These are phyloP conservation scores for Pichia cactophila DNA, from an alignment of 1,139 yeast species.

Conservation along the genomic window DNA sequence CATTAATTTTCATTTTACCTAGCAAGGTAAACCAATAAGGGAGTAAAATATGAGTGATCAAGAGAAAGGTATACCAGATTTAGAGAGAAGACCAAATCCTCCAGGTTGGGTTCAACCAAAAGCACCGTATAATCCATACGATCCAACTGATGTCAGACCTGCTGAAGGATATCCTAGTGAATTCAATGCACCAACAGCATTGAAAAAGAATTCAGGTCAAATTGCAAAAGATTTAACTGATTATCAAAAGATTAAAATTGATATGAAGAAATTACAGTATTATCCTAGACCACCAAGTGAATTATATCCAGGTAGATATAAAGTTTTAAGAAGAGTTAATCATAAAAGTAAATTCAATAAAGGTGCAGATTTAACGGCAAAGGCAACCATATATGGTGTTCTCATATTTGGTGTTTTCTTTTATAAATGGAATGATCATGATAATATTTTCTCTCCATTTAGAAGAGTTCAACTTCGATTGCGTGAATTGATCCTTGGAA, in stretches of 20 bases:
- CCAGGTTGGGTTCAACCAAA: conserved; percentile 77
- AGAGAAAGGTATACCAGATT: conserved; percentile 9
- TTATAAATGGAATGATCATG: conserved; percentile 78
- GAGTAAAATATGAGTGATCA: background rate
- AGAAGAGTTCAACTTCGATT: conserved; percentile 52
- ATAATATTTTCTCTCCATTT: conserved; percentile 63
- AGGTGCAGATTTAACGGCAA: conserved; percentile 47
- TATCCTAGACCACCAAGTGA: conserved; percentile 75
- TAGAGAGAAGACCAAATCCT: conserved; percentile 66
- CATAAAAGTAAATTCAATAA: conserved; percentile 47
- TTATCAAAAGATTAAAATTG: conserved; percentile 61
- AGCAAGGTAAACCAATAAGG: background rate
- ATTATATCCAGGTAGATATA: conserved; percentile 71
- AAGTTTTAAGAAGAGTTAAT: conserved; percentile 57
- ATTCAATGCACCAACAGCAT: conserved; percentile 48
- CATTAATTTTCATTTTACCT: background rate
- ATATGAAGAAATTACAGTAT: conserved; percentile 65
- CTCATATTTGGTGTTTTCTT: conserved; percentile 59
- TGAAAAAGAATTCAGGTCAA: conserved; percentile 47
- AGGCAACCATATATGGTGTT: conserved; percentile 39
- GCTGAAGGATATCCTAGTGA: conserved; percentile 84
- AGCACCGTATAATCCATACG: conserved; percentile 83
- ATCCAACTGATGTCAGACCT: conserved; percentile 68
- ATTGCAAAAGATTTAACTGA: conserved; percentile 64
- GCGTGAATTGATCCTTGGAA: conserved; percentile 47